phyloP scores from a whole-genome alignment of 352 stramenopile genomes.

The Poterioochromonas sp. region DNA sequence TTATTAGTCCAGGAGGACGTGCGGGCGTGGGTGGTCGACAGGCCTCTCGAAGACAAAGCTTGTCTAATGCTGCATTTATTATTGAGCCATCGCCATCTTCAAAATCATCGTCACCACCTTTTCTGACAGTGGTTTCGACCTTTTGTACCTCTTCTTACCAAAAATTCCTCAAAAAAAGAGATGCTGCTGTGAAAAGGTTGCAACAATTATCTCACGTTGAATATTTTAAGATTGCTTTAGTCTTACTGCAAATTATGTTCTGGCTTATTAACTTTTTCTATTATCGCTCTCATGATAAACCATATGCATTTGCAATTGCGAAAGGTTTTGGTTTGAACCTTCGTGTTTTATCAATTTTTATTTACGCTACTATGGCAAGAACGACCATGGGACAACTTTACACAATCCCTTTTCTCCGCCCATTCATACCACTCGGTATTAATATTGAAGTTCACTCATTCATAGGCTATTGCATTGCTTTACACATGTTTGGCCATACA shows the following conservation, averaged over 20 bases:
- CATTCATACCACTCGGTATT: slow-evolving; percentile 1
- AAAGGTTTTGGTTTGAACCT: slow-evolving; percentile 23
- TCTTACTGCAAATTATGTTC: background rate
- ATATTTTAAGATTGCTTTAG: background rate
- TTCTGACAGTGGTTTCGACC: background rate
- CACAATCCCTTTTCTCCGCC: background rate
- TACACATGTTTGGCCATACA: slow-evolving; percentile 5
- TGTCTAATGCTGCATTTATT: too few species aligned
- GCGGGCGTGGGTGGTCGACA: background rate
- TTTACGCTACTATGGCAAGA: background rate
- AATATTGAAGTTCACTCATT: slow-evolving; percentile 29
- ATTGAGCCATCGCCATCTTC: too few species aligned
- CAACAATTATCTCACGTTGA: background rate
- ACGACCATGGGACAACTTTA: background rate
- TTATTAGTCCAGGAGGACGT: background rate
- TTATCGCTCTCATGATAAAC: background rate
- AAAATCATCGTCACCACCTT: too few species aligned
- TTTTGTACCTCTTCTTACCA: background rate
- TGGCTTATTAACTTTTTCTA: background rate
- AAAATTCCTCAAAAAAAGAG: background rate
- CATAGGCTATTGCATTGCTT: slow-evolving; percentile 1
- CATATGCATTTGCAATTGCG: background rate
- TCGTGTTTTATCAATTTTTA: background rate
- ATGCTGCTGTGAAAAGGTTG: too few species aligned
- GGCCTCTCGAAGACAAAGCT: too few species aligned